A percentile compares a stretch with the other conserved stretches of the same genome.
These are phyloP conservation scores for Saturnispora diversa DNA, from an alignment of 805 yeast genomes.

Conservation along the genomic window DNA sequence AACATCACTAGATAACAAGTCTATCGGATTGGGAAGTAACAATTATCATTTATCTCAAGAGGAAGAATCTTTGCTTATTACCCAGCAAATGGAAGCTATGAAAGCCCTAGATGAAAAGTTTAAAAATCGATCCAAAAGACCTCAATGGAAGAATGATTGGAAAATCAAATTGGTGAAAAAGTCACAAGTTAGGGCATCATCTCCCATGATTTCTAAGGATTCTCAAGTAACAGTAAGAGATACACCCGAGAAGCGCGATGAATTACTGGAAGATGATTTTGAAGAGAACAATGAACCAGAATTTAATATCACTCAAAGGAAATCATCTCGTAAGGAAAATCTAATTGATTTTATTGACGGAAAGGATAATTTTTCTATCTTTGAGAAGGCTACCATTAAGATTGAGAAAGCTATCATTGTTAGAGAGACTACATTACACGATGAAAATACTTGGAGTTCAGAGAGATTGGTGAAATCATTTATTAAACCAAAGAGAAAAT, in stretches of 20 bases:
- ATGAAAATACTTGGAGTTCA: conserved; percentile 53
- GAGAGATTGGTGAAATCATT: conserved; percentile 58
- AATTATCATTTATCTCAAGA: neutral
- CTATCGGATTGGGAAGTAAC: neutral
- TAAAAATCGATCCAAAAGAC: neutral
- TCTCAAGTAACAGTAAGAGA: neutral
- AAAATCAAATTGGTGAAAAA: conserved; percentile 4
- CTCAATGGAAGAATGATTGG: conserved; percentile 7
- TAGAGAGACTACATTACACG: conserved; percentile 22
- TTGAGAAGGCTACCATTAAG: neutral
- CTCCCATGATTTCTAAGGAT: neutral
- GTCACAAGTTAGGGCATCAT: neutral
- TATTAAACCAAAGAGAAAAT: conserved; percentile 46
- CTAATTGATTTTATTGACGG: conserved; percentile 4
- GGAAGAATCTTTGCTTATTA: neutral
- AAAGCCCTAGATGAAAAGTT: conserved; percentile 2
- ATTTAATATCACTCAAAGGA: too few species aligned
- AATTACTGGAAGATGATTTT: neutral
- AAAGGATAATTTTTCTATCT: neutral
- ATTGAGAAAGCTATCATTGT: neutral
- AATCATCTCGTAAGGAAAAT: neutral
- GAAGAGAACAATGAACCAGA: neutral
- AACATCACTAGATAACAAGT: neutral
- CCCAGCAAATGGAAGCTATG: conserved; percentile 3
- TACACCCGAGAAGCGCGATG: neutral